A percentile compares a stretch with the other conserved stretches of the same genome.
Conservation (phyloP, 441 rosid species). For the Gossypium schwendimanii region DNA sequence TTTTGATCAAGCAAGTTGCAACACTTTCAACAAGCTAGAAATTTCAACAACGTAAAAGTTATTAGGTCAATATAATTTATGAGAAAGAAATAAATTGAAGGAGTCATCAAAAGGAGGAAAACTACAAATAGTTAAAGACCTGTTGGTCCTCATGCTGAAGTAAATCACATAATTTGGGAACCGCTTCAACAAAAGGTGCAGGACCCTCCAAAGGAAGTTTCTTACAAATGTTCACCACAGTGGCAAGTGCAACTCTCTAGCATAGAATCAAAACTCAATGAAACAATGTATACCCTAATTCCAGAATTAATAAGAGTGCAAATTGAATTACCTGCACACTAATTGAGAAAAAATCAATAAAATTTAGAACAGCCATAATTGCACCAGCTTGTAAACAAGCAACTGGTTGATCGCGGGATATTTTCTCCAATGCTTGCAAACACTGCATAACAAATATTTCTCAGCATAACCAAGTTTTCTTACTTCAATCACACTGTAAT, state of each 20-base stretch:
- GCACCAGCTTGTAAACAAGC: conserved; percentile 92
- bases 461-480: not conserved
- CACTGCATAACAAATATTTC: conserved; percentile 31
- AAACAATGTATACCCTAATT: not conserved
- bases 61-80: conserved; percentile 9
- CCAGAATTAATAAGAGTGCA: not conserved
- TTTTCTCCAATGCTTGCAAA: conserved; percentile 97
- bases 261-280: not conserved
- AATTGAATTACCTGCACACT: conserved; percentile 65
- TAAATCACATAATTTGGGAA: conserved; percentile 82
- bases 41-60: conserved; percentile 14
- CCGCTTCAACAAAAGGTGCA: conserved; percentile 65
- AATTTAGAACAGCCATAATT: conserved; percentile 72
- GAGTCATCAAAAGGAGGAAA: conserved; percentile 15
- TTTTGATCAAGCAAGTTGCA: conserved; percentile 74
- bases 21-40: conserved; percentile 89
- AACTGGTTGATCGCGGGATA: conserved; percentile 81
- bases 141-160: conserved; percentile 88
- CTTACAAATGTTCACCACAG: conserved; percentile 86
- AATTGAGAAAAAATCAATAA: conserved; percentile 82
- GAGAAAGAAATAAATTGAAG: not conserved
- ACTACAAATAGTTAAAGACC: conserved; percentile 32
- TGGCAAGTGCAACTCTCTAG: conserved; percentile 89
- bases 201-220: conserved; percentile 67
- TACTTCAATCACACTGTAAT: not conserved